phyloP scores from a whole-genome alignment of 139 green algal genomes.

The Gonium pectorale region DNA sequence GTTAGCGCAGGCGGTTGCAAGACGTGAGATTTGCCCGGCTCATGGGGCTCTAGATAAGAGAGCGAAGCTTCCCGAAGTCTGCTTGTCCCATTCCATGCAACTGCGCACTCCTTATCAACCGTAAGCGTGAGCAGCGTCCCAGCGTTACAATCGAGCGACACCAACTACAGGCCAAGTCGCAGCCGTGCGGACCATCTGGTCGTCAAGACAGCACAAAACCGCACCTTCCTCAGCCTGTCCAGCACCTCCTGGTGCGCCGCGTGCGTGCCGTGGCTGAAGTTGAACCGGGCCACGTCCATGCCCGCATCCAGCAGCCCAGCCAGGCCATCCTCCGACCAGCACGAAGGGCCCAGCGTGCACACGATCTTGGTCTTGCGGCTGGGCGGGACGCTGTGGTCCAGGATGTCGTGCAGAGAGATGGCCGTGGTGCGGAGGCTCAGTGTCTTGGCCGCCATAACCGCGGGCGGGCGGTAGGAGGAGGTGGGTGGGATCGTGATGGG shows the following conservation, averaged over 20 bases:
- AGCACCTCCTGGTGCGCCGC: conserved; percentile 72
- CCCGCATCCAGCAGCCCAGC: conserved; percentile 67
- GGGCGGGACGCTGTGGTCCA: conserved; percentile 11
- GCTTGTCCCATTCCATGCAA: no score
- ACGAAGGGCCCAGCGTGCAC: conserved; percentile 78
- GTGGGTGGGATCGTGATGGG: neutral
- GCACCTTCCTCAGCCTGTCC: conserved; percentile 58
- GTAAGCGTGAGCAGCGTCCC: no score
- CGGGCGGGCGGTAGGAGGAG: neutral
- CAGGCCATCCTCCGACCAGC: conserved; percentile 66
- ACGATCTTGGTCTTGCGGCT: conserved; percentile 71
- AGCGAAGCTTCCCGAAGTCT: no score
- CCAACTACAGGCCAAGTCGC: no score
- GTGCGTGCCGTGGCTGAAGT: conserved; percentile 88
- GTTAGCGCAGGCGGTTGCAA: no score
- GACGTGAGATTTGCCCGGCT: no score
- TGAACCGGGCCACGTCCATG: conserved; percentile 85
- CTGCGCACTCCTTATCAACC: no score
- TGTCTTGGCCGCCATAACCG: conserved; percentile 47
- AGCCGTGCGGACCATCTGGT: no score
- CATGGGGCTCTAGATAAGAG: no score
- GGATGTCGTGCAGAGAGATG: conserved; percentile 53
- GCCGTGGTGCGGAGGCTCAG: conserved; percentile 56
- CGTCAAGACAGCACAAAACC: no score
- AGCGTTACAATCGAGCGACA: no score